Evolutionary conservation across 208 protist species (phyloP).

Genomic region (Acanthamoeba healyi): DNA sequence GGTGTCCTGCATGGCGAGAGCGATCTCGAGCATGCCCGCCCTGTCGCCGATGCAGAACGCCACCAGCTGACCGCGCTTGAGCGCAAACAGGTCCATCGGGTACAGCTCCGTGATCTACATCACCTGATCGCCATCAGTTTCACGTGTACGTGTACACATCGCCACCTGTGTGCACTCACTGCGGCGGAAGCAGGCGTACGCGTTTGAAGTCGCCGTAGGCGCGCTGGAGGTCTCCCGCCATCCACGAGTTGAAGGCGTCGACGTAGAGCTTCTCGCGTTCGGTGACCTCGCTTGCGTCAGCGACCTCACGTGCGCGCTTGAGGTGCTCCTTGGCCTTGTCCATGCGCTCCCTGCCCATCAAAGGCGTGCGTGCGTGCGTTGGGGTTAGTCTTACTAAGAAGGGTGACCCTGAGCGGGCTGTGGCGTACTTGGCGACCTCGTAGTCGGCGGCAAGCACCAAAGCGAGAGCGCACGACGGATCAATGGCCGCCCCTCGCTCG

Average conservation of each 20-base stretch:
- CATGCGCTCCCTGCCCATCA: background rate
- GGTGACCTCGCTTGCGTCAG: constrained; percentile 35
- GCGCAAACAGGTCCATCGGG: constrained; percentile 21
- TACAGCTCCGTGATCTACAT: constrained; percentile 59
- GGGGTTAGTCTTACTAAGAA: too few species aligned
- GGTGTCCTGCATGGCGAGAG: background rate
- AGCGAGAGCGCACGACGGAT: constrained; percentile 13
- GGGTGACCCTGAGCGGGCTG: too few species aligned
- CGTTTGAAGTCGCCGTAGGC: constrained; percentile 43
- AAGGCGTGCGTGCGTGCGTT: too few species aligned
- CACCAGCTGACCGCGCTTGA: constrained; percentile 66
- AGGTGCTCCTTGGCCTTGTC: constrained; percentile 53
- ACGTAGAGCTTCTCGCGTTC: constrained; percentile 63
- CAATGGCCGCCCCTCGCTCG: background rate
- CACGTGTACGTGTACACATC: background rate
- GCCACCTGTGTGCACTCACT: background rate
- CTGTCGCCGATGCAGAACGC: constrained; percentile 39
- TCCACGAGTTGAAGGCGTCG: constrained; percentile 52
- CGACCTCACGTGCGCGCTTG: background rate
- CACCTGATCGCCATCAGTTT: too few species aligned
- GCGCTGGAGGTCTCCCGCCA: constrained; percentile 14
- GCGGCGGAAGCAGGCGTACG: background rate
- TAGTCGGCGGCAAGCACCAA: constrained; percentile 51
- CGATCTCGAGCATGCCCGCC: constrained; percentile 51
- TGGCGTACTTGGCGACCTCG: constrained; percentile 53